Evolutionary conservation across 768 basidiomycete genomes (phyloP), one percentile per base, ranked within the genome.

Genomic region (Myochromella boudieri): DNA sequence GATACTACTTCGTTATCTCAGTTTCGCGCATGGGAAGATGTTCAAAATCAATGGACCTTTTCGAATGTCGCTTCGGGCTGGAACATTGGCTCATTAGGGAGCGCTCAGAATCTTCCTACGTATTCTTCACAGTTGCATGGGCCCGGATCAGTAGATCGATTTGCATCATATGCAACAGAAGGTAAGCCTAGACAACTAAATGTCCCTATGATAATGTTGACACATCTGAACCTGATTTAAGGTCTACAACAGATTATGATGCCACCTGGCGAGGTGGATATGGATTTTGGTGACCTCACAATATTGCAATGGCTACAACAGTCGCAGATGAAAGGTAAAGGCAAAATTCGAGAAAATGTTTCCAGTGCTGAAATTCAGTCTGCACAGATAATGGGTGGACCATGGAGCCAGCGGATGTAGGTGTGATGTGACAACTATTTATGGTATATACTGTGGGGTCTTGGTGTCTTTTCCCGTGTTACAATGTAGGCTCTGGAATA

Each of bases 231-330:
- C n/a, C n/a, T n/a, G n/a, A n/a, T n/a, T n/a, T n/a, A n/a, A n/a
- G n/a, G n/a, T n/a, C n/a, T n/a, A n/a, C n/a, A 49, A 49, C 42
- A 45, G 21, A 22, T 44, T 11, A 26, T 21, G 37, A 36, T 38
- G 36, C 37, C 44, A 15, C 11, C 37, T 39, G 44, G 46, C 17
- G 49, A 51, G 20, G 18, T 26, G 11, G 37, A 15, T 38, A 51
- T 54, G 53, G 53, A 48, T 28, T 44, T 46, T 31, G 24, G 48
- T 17, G 53, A 54, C 18, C 42, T 47, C 17, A 42, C 49, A 6
- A 54, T 54, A 49, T 9, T 54, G 15, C n/a, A n/a, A n/a, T 51
- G 45, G 46, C 33, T 54, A 32, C 49, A 54, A 22, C 44, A 50
- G 27, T 42, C 53, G 20, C 44, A 44, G n/a, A 45, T 52, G 42